Base-by-base conservation (phyloP, 2,329 filamentous ascomycete species). In the Aspergillus japonicus region DNA sequence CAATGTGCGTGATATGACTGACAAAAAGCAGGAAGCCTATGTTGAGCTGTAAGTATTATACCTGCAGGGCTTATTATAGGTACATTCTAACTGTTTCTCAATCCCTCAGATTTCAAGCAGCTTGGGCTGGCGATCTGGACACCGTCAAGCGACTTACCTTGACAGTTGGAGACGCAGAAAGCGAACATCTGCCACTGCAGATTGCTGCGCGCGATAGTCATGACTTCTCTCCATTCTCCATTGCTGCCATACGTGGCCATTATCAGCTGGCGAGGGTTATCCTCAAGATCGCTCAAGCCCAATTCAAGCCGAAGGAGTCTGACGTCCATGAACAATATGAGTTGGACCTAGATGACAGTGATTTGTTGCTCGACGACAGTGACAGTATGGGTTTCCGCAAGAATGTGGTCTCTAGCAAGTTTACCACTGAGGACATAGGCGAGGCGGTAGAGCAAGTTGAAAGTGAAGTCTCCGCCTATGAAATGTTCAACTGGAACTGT, bases 371-470 rank as follows among this genome's bases (percentile, higher is more conserved):
- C 58, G 23, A 64, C 35, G 64, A 64, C n/a, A 52, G 56, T 26
- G 63, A 63, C 7, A 21, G 50, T 5, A 59, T 76, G 10, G 64
- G 73, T 24, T 69, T 81, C 12, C 62, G 70, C 5, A 66, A 75
- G 76, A 82, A 88, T 60, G 78, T 87, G 47, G 77, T 91, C 29
- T 84, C 89, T 64, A 84, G 88, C 12, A 80, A 83, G 39, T 91
- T 90, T 71, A 95, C 91, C 0, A 83, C 94, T 55, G 89, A 95
- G 16, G 86, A 91, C 65, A 82, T 95, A 59, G 89, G 89, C 0
- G 84, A 90, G 64, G 80, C 89, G 4, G 85, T 85, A 0, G 87
- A 84, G 69, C 82, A 88, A 57, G 88, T 92, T 60, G 87, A 90
- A 69, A 90, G 89, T 58, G 75, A 80, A 16, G 75, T 82, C 8